phyloP scores from a whole-genome alignment of 2,329 filamentous ascomycete genomes.

The Exophiala aquamarina region DNA sequence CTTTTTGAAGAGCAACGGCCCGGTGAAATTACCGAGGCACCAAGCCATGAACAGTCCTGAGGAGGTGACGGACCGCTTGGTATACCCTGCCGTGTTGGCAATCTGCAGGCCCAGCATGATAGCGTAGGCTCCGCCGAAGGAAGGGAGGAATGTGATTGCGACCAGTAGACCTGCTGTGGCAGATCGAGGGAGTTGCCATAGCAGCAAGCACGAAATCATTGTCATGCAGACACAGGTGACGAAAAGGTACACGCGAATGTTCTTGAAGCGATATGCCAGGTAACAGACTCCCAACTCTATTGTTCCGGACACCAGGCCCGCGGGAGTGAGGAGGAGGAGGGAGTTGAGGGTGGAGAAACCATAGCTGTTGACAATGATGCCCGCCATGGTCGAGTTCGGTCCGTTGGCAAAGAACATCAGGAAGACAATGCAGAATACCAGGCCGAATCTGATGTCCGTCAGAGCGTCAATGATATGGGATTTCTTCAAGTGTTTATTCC shows the following conservation, averaged over 20 bases:
- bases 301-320: conserved; percentile 39
- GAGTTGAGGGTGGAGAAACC: conserved; percentile 63
- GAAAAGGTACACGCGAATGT: conserved; percentile 40
- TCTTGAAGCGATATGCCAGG: conserved; percentile 39
- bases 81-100: conserved; percentile 31
- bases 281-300: conserved; percentile 42
- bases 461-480: conserved; percentile 59
- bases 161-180: conserved; percentile 49
- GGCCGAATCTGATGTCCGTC: conserved; percentile 61
- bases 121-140: conserved; percentile 47
- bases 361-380: conserved; percentile 69
- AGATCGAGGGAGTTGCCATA: conserved; percentile 45
- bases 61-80: conserved; percentile 25
- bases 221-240: conserved; percentile 43
- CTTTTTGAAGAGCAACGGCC: not conserved
- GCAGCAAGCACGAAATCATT: conserved; percentile 41
- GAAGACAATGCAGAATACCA: conserved; percentile 66
- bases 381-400: conserved; percentile 67
- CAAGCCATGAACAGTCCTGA: conserved; percentile 25
- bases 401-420: conserved; percentile 69
- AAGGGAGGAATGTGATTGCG: conserved; percentile 50
- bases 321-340: conserved; percentile 59
- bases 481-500: conserved; percentile 60
- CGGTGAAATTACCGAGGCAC: conserved; percentile 32
- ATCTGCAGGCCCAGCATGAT: conserved; percentile 52